These are phyloP conservation scores for Aquilaria yunnanensis DNA, from an alignment of 345 rosid species.

Conservation along the genomic window DNA sequence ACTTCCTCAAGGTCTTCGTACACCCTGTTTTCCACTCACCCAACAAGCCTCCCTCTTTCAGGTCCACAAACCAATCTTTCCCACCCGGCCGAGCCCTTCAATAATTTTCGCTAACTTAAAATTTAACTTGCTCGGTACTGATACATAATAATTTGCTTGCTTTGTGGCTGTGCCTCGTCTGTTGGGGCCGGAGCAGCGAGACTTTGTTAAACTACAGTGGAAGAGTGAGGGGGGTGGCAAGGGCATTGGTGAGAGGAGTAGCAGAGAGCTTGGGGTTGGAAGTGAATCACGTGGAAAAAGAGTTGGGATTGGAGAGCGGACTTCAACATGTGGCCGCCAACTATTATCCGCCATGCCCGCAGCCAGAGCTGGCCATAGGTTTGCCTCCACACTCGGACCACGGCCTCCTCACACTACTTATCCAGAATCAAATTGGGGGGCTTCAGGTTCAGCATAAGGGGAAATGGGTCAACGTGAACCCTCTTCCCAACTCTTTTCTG, in stretches of 20 bases:
- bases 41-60: slow-evolving; percentile 31
- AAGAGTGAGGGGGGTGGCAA: slow-evolving; percentile 25
- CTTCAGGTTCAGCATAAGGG: slow-evolving; percentile 43
- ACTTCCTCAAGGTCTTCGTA: slow-evolving; percentile 37
- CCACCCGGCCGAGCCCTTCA: too few relatives aligned
- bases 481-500: slow-evolving; percentile 33
- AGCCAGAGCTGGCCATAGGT: slow-evolving; percentile 55
- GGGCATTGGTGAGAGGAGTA: slow-evolving; percentile 33
- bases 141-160: neutral
- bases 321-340: slow-evolving; percentile 27
- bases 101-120: neutral
- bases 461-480: slow-evolving; percentile 37
- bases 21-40: slow-evolving; percentile 45
- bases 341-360: slow-evolving; percentile 50
- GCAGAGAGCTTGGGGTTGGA: slow-evolving; percentile 49
- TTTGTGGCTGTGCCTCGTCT: neutral
- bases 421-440: slow-evolving; percentile 35
- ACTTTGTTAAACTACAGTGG: slow-evolving; percentile 22
- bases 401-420: slow-evolving; percentile 41
- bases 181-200: slow-evolving; percentile 20
- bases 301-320: slow-evolving; percentile 23
- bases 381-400: slow-evolving; percentile 55
- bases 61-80: slow-evolving; percentile 17
- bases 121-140: neutral
- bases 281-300: slow-evolving; percentile 20